Base-by-base conservation (phyloP, 768 basidiomycete genomes). In the Phaeotremella fagi region DNA sequence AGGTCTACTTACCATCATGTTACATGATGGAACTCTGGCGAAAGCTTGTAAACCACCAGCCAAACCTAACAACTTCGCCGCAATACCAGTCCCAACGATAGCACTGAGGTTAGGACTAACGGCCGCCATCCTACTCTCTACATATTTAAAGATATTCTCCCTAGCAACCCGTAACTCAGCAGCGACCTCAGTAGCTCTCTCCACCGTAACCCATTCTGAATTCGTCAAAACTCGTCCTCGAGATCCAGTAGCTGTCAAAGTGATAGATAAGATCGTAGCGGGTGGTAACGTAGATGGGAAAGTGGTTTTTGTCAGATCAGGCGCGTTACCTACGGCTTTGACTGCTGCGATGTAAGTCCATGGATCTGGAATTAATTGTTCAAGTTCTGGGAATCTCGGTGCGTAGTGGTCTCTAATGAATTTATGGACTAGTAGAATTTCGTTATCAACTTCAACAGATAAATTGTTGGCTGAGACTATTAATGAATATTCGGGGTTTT, bases 331-430 rank as follows among this genome's bases (percentile, higher is more conserved):
- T 44, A 99, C 80, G 0, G 82, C 83, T 53, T 88, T 84, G 12
- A 97, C 94, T 9, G 94, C 85, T 25, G 85, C 84, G 60, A 94
- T 90, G 76, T 89, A 98, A 80, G 91, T 88, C 45, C 83, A 79
- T 6, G 95, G 88, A 62, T 97, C 91, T 3, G 85, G 82, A 18
- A 99, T 87, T 27, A 99, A 82, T 65, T 95, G 89, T 73, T 98
- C 95, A 25, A 99, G 82, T 66, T 98, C 95, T 24, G 95, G 94
- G 74, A 99, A 99, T 59, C 90, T 88, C 25, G 87, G 81, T 0
- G 87, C 83, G 73, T 98, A 99, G 75, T 97, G 94, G 72, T 99
- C 95, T 58, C 95, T 85, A 68, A 98, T 92, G 80, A 97, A 98
- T 88, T 99, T 99, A 78, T 99, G 90, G 0, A 99, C 92, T 27